phyloP scores from a whole-genome alignment of 139 green algal genomes.

The Micractinium conductrix region DNA sequence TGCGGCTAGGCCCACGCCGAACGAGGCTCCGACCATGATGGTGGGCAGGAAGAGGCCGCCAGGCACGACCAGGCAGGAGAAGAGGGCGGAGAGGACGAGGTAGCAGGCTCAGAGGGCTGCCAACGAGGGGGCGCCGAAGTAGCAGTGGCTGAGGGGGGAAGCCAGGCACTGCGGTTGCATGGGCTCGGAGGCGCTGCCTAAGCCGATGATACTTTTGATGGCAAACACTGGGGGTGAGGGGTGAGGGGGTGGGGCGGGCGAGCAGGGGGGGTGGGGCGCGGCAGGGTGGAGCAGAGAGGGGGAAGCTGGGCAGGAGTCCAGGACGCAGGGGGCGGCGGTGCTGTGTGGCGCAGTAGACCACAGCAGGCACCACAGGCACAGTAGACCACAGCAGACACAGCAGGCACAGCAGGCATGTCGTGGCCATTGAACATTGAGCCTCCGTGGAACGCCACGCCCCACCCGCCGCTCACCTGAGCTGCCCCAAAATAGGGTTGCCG shows the following conservation, averaged over 20 bases:
- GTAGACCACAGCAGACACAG: not conserved
- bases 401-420: not conserved
- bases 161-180: not conserved
- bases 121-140: conserved; percentile 66
- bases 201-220: conserved; percentile 72
- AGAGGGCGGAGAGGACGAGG: conserved; percentile 76
- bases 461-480: conserved; percentile 23
- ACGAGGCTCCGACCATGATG: not conserved
- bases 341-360: no score
- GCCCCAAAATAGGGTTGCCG: conserved; percentile 82
- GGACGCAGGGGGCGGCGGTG: no score
- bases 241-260: no score
- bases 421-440: no score
- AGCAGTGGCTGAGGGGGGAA: conserved; percentile 32
- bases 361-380: not conserved
- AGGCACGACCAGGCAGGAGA: conserved; percentile 78
- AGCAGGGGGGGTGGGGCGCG: no score
- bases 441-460: not conserved
- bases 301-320: no score
- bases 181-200: conserved; percentile 36
- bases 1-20: conserved; percentile 61
- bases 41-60: conserved; percentile 89
- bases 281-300: no score
- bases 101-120: conserved; percentile 66
- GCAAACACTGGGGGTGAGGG: conserved; percentile 54